Base-by-base conservation (phyloP, 805 yeast genomes). In the Nematodospora valgi region DNA sequence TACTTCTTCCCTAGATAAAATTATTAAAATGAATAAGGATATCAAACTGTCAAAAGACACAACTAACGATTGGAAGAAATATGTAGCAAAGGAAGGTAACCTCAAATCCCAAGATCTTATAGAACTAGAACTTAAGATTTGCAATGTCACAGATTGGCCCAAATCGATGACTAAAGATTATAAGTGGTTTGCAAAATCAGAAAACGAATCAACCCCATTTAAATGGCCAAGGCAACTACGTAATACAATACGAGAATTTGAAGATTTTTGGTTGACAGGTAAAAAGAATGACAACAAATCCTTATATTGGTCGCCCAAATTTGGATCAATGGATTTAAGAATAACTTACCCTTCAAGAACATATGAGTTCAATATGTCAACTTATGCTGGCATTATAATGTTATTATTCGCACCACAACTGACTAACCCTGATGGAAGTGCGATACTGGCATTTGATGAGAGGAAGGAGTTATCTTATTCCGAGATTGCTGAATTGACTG, bases 1-100 rank as follows among this genome's bases (percentile, higher is more conserved):
- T 0, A 71, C 84, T 2, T 73, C 87, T 0, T 83, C 86, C 35
- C 79, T 95, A 0, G 75, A 85, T 3, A 83, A 83, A 46, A 67
- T 89, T 21, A 88, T 86, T 51, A 87, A 86, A 27, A 89, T 89
- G 96, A 78, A 86, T 44, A 74, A 81, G 49, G 97, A 89, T 51
- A 78, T 87, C 30, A 74, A 74, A 32, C 63, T 56, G 61, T 64
- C 70, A 5, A 47, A 50, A 19, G 68, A 63, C 19, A 39, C 64
- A 12, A 66, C 71, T 10, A 35, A 39, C 11, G 72, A 65, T 7
- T 67, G 72, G 72, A 59, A 50, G 39, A 52, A 46, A 20, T 43
- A 48, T 33, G 27, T 30, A 6, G 25, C 24, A 12, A 31, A 39
- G 20, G 40, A 33, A 12, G 35, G 39, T 27, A 37, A 25, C 37